phyloP scores from a whole-genome alignment of 495 filamentous ascomycete species.

The Aspergillus incahuasiensis region DNA sequence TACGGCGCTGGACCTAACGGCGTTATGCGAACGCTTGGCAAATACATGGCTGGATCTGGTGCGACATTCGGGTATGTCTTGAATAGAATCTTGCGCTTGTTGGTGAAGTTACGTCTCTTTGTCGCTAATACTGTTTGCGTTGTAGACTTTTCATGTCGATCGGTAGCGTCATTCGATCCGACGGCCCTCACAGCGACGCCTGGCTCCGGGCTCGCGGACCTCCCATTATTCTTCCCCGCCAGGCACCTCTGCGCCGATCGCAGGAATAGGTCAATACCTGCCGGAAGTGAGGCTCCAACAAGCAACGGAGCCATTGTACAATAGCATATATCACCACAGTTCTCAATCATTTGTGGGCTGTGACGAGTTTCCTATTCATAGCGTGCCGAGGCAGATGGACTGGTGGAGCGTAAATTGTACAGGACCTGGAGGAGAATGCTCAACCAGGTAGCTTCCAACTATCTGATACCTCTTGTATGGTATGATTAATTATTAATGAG shows the following conservation, averaged over 20 bases:
- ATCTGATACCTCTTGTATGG: slow-evolving; percentile 13
- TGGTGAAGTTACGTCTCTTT: background rate
- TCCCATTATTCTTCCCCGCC: slow-evolving; percentile 46
- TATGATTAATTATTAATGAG: slow-evolving; percentile 22
- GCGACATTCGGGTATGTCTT: slow-evolving; percentile 85
- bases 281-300: background rate
- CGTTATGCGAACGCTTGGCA: slow-evolving; percentile 84
- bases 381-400: background rate
- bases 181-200: slow-evolving; percentile 52
- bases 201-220: slow-evolving; percentile 45
- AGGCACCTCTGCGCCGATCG: slow-evolving; percentile 32
- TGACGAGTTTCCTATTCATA: background rate
- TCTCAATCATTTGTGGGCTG: background rate
- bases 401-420: slow-evolving; percentile 15
- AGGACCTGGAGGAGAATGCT: slow-evolving; percentile 11
- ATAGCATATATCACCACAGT: slow-evolving; percentile 21
- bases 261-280: slow-evolving; percentile 27
- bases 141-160: slow-evolving; percentile 97
- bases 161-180: slow-evolving; percentile 89
- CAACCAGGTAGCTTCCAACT: slow-evolving; percentile 9
- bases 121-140: slow-evolving; percentile 10
- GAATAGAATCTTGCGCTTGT: background rate
- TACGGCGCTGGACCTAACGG: slow-evolving; percentile 92
- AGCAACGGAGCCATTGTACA: slow-evolving; percentile 26
- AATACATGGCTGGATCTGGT: slow-evolving; percentile 96